A percentile compares a stretch with the other conserved stretches of the same genome.
phyloP scores from a whole-genome alignment of 495 filamentous ascomycete species.

The Hamigera avellanea region DNA sequence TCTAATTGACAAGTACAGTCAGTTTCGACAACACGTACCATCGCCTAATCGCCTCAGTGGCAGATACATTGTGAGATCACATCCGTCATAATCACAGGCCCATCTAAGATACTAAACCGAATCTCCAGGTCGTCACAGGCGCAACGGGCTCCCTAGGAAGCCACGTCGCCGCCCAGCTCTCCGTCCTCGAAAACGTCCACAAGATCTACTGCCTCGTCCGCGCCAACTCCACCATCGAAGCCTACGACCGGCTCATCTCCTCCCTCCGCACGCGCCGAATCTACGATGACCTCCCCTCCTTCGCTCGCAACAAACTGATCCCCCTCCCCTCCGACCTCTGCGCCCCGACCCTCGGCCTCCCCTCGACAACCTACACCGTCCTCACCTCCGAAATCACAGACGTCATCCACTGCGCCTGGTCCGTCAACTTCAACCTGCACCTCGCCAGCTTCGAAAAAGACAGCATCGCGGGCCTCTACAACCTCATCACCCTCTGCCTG shows the following conservation, averaged over 20 bases:
- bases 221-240: slow-evolving; percentile 31
- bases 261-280: slow-evolving; percentile 27
- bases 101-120: background rate
- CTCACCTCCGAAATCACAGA: slow-evolving; percentile 31
- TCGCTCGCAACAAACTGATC: slow-evolving; percentile 23
- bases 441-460: slow-evolving; percentile 45
- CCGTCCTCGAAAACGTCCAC: slow-evolving; percentile 14
- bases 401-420: slow-evolving; percentile 59
- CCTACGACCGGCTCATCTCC: slow-evolving; percentile 34
- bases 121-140: slow-evolving; percentile 34
- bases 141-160: slow-evolving; percentile 51
- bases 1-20: slow-evolving; percentile 29
- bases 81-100: no score
- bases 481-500: slow-evolving; percentile 45
- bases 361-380: slow-evolving; percentile 15
- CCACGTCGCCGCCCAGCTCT: slow-evolving; percentile 39
- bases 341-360: slow-evolving; percentile 34
- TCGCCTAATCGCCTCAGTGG: slow-evolving; percentile 9
- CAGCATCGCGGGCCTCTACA: slow-evolving; percentile 41
- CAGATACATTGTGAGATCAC: slow-evolving; percentile 15
- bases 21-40: slow-evolving; percentile 23
- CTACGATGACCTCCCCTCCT: slow-evolving; percentile 8
- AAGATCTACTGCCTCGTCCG: slow-evolving; percentile 47
- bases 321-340: slow-evolving; percentile 27
- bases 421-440: slow-evolving; percentile 56